These are phyloP conservation scores for Willaertia magna DNA, from an alignment of 208 protist genomes.

Conservation along the genomic window DNA sequence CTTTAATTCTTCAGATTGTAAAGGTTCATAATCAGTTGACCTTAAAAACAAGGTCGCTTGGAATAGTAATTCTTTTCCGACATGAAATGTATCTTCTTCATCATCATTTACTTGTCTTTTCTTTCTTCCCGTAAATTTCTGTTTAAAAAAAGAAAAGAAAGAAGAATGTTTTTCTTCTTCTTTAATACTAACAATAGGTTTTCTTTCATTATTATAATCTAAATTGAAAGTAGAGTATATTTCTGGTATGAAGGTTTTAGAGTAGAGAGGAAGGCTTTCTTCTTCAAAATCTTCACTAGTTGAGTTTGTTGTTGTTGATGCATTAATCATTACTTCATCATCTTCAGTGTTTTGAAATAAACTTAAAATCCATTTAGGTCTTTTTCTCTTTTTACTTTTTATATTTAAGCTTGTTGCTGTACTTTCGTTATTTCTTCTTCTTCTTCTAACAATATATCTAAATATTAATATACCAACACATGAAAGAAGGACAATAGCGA, in stretches of 20 bases:
- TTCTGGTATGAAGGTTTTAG: neutral
- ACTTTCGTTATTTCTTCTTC: neutral
- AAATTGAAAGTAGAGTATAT: neutral
- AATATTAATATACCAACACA: neutral
- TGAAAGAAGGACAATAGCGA: neutral
- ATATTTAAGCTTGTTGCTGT: no score
- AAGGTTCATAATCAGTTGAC: neutral
- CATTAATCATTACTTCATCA: no score
- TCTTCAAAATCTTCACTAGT: neutral
- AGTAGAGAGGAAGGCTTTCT: neutral
- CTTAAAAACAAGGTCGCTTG: neutral
- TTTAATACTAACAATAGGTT: neutral
- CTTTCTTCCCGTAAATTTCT: neutral
- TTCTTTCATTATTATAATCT: neutral
- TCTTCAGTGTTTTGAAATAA: neutral
- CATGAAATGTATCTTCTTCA: no score
- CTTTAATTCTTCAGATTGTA: neutral
- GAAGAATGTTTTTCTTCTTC: neutral
- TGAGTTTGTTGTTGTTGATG: no score
- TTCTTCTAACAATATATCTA: neutral
- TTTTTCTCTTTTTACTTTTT: neutral
- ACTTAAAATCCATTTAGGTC: neutral
- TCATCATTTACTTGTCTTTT: neutral
- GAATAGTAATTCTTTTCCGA: neutral
- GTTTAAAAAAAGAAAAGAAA: neutral